Evolutionary conservation across 108 stramenopile species (phyloP), one percentile per base, ranked within the genome.

Genomic region (Chaetoceros tenuissimus): DNA sequence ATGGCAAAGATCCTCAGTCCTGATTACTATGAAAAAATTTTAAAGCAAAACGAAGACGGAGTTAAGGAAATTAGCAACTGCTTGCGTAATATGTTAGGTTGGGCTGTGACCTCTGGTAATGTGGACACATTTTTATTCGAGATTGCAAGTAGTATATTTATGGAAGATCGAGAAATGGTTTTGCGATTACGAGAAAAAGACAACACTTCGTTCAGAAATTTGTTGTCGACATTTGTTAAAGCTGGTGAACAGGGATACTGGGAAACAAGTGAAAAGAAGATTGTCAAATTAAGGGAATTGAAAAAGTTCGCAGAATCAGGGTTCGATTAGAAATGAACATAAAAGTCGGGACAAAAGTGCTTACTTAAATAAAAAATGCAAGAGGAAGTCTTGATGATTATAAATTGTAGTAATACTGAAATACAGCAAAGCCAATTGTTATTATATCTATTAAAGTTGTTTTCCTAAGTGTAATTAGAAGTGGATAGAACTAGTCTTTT

Each of bases 121-220:
- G 95, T 96, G 21, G 96, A 96, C 71, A 97, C 95, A 85, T 97
- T 97, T 66, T 92, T 97, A 60, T 97, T 94, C 63, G 96, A 97
- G 65, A 94, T 95, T 76, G 96, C 96, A 53, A 97, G 95, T 75
- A 72, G 76, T 68, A 78, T 81, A 28, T 95, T 95, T 77, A 97
- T 97, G 72, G 81, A 95, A 28, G 96, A 97, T 63, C 74, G 82
- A 48, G 93, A 93, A 55, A 97, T 97, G 96, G 87, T 91, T 68
- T 63, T 89, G 60, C 79, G 94, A 24, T 77, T 97, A 45, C 82
- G 95, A 55, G 78, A 97, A 54, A 94, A 89, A 46, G 95, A 97
- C 82, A 94, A 94, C 51, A 95, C 94, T 60, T 94, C 96, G 1
- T 95, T 97, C 85, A 84, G 96, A 51, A 94, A 97, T 59, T 95